Percentiles rank a stretch among this genome's conserved stretches.
phyloP scores from a whole-genome alignment of 805 yeast species.

The Babjeviella inositovora region DNA sequence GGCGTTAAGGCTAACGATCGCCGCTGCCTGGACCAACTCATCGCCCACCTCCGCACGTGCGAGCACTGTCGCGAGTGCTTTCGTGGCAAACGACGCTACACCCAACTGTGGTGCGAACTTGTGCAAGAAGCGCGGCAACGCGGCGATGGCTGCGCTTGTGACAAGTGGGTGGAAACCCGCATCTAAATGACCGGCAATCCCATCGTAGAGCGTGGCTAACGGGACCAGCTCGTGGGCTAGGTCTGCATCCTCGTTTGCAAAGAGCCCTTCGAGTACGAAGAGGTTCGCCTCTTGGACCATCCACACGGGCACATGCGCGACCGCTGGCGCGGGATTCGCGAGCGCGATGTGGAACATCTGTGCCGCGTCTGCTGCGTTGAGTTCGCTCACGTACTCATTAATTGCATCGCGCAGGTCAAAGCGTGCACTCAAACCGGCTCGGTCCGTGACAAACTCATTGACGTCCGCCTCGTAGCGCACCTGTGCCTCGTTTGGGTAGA shows the following conservation, averaged over 20 bases:
- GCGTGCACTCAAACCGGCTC: conserved; percentile 49
- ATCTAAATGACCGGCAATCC: too few relatives aligned
- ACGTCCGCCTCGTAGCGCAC: conserved; percentile 41
- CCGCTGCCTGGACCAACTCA: too few relatives aligned
- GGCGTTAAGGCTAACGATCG: too few relatives aligned
- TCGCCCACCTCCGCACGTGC: too few relatives aligned
- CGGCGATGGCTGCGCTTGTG: conserved; percentile 27
- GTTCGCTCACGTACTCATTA: conserved; percentile 35
- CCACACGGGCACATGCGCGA: conserved; percentile 8
- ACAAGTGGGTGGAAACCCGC: conserved; percentile 27
- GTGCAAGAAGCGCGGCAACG: conserved; percentile 41
- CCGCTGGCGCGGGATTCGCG: too few relatives aligned
- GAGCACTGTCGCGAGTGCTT: too few relatives aligned
- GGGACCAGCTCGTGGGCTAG: too few relatives aligned
- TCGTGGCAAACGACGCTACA: conserved; percentile 13
- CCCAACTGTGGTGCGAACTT: conserved; percentile 23
- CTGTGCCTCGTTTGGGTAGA: conserved; percentile 20
- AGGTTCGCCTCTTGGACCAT: conserved; percentile 19
- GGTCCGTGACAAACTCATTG: conserved; percentile 57
- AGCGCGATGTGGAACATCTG: conserved; percentile 4
- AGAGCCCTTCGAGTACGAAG: conserved; percentile 20
- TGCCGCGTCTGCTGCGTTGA: conserved; percentile 22
- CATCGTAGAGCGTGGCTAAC: too few relatives aligned
- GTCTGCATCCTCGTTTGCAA: conserved; percentile 19
- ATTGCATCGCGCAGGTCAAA: conserved; percentile 43